These are phyloP conservation scores for Leishmania turanica DNA, from an alignment of 208 protist species.

Conservation along the genomic window DNA sequence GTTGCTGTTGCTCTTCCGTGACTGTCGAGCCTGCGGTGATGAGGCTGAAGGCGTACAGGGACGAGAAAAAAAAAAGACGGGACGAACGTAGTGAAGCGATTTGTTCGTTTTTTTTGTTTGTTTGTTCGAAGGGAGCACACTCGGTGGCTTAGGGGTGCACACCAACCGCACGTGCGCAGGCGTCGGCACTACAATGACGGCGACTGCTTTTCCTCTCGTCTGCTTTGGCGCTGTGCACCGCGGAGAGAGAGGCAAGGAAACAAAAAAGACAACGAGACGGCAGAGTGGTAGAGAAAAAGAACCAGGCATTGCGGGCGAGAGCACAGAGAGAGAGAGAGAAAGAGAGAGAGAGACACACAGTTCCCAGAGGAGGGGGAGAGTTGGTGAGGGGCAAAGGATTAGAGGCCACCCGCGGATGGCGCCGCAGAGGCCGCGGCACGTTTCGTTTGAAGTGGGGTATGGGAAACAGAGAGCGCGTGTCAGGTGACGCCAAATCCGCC, in stretches of 20 bases:
- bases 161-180: neutral
- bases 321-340: neutral
- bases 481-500: neutral
- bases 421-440: neutral
- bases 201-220: neutral
- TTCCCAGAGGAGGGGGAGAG: neutral
- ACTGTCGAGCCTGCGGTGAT: neutral
- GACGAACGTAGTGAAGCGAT: neutral
- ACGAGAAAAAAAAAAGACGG: too few species aligned
- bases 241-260: neutral
- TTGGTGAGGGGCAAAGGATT: neutral
- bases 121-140: neutral
- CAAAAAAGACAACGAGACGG: neutral
- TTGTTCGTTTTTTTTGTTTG: too few species aligned
- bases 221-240: neutral
- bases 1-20: neutral
- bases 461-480: neutral
- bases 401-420: neutral
- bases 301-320: neutral
- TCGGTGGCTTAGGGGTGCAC: neutral
- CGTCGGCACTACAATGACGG: neutral
- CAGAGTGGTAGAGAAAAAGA: neutral
- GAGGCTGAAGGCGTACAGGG: neutral
- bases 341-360: neutral
- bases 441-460: neutral